Evolutionary conservation across 345 rosid genomes (phyloP), one percentile per base, ranked within the genome.

Genomic region (Murraya koenigii): DNA sequence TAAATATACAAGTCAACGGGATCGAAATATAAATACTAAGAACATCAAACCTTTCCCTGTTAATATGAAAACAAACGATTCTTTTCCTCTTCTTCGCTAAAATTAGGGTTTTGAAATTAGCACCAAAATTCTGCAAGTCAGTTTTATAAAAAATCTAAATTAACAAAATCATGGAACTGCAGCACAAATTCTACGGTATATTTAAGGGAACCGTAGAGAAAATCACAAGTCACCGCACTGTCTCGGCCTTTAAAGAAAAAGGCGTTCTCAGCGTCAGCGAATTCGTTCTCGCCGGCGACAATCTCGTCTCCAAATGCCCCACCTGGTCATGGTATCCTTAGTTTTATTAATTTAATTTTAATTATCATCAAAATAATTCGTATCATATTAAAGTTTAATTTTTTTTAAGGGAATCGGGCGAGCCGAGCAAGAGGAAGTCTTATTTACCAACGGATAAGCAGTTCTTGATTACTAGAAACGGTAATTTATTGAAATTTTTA

Each of bases 261-360:
- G 98, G 99, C 72, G 99, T 97, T 30, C 96, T 96, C 70, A 92
- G 98, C 86, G 98, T 94, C 85, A 79, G 81, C 86, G 99, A 96
- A 80, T 94, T 96, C 80, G 72, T 91, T 65, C 83, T 94, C 72
- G 98, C 98, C 73, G 99, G 99, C 1, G 97, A 97, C 75, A 97
- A 97, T 81, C 98, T 96, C 79, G 99, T 94, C 81, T 86, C 97
- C 69, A 96, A 96, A 84, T 96, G 99, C 84, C 99, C 99, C 25
- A 96, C 99, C 76, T 94, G 99, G 99, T 96, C 98, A 36, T 96
- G 99, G 99, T 94, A 85, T 67, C 35, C 44, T 64, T 13, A 41
- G 17, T 25, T 77, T 47, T n/a, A 6, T 38, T 60, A 22, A 59
- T 26, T 73, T 73, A 0, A 22, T 61, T 63, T 75, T 13, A 10